Conservation (phyloP, 257 asterid genomes). For the Penstemon eatonii region DNA sequence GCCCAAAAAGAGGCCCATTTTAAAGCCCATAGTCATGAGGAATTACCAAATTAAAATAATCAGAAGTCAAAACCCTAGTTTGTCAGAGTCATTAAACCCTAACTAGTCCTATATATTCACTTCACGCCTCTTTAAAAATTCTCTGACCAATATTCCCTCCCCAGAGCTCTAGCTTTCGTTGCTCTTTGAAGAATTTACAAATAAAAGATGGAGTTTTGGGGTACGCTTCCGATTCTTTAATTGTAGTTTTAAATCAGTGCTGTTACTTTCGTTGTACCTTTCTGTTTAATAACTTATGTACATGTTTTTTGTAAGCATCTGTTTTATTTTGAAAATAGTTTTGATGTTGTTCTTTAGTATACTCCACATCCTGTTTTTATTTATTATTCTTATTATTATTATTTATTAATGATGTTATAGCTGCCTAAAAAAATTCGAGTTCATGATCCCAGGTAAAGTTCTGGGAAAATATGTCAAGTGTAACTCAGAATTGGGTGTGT, state of each 20-base stretch:
- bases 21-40: not conserved
- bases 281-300: not conserved
- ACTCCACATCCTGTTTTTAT: not conserved
- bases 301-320: not conserved
- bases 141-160: not conserved
- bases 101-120: conserved; percentile 5
- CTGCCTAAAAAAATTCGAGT: not conserved
- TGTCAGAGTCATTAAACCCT: not conserved
- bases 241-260: not conserved
- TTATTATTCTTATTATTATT: not conserved
- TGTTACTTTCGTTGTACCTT: not conserved
- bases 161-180: not conserved
- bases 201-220: conserved; percentile 66
- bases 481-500: too few relatives aligned
- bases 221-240: conserved; percentile 28
- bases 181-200: not conserved
- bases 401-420: not conserved
- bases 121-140: conserved; percentile 31
- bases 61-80: conserved; percentile 37
- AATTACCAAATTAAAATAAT: too few relatives aligned
- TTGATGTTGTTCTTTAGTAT: not conserved
- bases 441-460: too few relatives aligned
- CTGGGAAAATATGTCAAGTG: too few relatives aligned
- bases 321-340: not conserved
- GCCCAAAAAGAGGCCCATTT: not conserved